Evolutionary conservation across 768 basidiomycete genomes (phyloP).

Genomic region (Phylloporus arenicola): DNA sequence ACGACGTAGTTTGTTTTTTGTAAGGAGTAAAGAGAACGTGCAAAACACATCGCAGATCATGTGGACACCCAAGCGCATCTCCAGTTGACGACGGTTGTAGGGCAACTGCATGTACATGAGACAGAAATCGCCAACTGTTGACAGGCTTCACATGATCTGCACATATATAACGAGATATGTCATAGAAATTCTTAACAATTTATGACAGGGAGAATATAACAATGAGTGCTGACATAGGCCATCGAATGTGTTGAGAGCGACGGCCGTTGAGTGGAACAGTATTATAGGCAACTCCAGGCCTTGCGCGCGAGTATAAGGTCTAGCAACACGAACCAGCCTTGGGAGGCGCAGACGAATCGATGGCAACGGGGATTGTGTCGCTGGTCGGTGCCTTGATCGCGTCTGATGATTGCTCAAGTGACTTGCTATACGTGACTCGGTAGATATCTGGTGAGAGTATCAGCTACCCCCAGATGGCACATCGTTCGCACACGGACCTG

Average conservation of each 20-base stretch:
- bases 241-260: no score
- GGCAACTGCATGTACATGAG: no score
- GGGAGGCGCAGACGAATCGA: slow-evolving; percentile 50
- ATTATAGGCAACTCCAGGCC: no score
- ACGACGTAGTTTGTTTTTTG: background rate
- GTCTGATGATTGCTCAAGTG: slow-evolving; percentile 78
- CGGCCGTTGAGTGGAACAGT: no score
- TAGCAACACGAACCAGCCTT: slow-evolving; percentile 64
- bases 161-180: no score
- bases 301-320: background rate
- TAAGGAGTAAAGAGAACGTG: background rate
- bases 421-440: slow-evolving; percentile 93
- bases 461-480: background rate
- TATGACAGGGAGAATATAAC: no score
- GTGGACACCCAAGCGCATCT: no score
- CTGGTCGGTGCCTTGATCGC: slow-evolving; percentile 75
- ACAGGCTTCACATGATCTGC: no score
- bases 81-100: no score
- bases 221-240: no score
- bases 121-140: no score
- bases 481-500: slow-evolving; percentile 48
- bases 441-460: slow-evolving; percentile 71
- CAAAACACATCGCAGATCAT: background rate
- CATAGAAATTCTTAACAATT: no score
- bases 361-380: slow-evolving; percentile 79